These are phyloP conservation scores for Sugiyamaella chiloensis DNA, from an alignment of 805 yeast genomes.

Conservation along the genomic window DNA sequence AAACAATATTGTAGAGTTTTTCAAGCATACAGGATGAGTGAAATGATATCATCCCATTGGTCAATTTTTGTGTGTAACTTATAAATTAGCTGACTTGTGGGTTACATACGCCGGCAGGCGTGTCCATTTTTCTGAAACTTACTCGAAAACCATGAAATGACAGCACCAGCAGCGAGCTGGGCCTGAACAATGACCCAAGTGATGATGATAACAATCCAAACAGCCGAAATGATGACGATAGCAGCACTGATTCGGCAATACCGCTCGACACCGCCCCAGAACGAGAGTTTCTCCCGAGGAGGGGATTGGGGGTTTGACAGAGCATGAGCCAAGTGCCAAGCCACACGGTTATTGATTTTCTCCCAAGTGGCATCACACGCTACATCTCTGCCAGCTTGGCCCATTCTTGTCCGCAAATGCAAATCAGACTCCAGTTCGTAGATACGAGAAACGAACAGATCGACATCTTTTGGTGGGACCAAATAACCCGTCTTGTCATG, in stretches of 20 bases:
- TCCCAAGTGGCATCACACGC: conserved; percentile 7
- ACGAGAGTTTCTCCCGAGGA: background rate
- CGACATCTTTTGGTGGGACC: conserved; percentile 1
- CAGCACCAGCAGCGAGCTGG: background rate
- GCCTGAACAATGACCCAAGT: background rate
- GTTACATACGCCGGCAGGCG: background rate
- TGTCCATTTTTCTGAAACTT: background rate
- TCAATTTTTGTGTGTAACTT: background rate
- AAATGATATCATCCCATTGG: too few relatives aligned
- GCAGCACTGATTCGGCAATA: conserved; percentile 1
- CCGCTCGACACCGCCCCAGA: background rate
- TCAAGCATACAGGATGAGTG: too few relatives aligned
- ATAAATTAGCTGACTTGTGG: background rate
- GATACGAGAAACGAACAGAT: background rate
- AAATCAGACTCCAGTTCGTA: background rate
- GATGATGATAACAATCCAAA: background rate
- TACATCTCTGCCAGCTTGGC: background rate
- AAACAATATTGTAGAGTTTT: too few relatives aligned
- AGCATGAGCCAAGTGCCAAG: conserved; percentile 7
- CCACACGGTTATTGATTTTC: conserved; percentile 6
- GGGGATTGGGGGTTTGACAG: background rate
- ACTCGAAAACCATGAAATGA: background rate
- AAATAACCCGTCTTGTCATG: conserved; percentile 8
- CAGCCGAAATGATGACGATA: background rate
- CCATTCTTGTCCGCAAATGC: background rate